Evolutionary conservation across 2,329 filamentous ascomycete genomes (phyloP).

Genomic region (Diaporthe eres): DNA sequence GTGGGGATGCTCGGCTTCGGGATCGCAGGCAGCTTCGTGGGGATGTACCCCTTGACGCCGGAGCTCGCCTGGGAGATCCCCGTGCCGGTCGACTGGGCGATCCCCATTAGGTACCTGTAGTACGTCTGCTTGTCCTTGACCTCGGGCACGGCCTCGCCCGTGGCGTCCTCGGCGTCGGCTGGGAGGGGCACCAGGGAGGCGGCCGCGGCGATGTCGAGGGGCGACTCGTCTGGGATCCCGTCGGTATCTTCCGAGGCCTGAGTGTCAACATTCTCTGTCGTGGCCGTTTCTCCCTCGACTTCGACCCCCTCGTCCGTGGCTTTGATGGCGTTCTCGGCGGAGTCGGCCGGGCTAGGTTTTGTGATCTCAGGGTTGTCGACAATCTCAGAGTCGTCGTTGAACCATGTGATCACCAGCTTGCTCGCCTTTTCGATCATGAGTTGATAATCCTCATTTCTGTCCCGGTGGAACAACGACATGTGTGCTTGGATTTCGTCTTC

Average conservation of each 20-base stretch:
- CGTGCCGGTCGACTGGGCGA: slow-evolving; percentile 63
- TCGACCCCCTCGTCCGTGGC: slow-evolving; percentile 45
- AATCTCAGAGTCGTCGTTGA: slow-evolving; percentile 59
- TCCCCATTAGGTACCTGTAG: slow-evolving; percentile 63
- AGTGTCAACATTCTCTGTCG: slow-evolving; percentile 34
- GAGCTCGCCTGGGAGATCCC: slow-evolving; percentile 59
- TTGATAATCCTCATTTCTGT: slow-evolving; percentile 75
- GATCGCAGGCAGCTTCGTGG: slow-evolving; percentile 58
- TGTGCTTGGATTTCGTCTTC: slow-evolving; percentile 82
- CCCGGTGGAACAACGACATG: slow-evolving; percentile 73
- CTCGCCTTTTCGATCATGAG: slow-evolving; percentile 72
- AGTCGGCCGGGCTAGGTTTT: slow-evolving; percentile 43
- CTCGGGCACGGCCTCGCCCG: slow-evolving; percentile 49
- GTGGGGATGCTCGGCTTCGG: slow-evolving; percentile 47
- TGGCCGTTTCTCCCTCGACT: slow-evolving; percentile 40
- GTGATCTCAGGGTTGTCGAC: slow-evolving; percentile 57
- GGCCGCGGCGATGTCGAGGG: slow-evolving; percentile 67
- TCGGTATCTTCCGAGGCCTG: slow-evolving; percentile 52
- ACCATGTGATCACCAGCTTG: slow-evolving; percentile 71
- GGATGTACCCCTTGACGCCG: slow-evolving; percentile 61
- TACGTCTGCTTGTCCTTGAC: slow-evolving; percentile 58
- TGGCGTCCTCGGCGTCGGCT: slow-evolving; percentile 53
- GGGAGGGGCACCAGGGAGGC: slow-evolving; percentile 65
- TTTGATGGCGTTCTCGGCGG: slow-evolving; percentile 46
- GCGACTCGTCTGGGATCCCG: slow-evolving; percentile 60